phyloP scores from a whole-genome alignment of 2,329 filamentous ascomycete species.

The Arthrobotrys sphaeroides region DNA sequence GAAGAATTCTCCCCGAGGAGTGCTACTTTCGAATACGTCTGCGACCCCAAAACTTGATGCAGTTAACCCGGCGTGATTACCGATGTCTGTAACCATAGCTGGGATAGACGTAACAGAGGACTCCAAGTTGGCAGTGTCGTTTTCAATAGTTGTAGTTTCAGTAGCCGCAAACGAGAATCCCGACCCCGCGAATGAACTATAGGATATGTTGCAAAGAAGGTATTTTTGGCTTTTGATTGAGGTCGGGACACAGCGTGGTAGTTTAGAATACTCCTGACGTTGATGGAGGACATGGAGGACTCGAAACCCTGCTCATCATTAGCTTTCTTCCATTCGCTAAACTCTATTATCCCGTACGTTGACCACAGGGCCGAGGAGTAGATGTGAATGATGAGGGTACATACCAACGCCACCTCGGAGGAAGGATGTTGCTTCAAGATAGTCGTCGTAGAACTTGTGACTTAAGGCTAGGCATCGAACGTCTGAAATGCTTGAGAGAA shows the following conservation, averaged over 20 bases:
- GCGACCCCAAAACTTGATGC: neutral
- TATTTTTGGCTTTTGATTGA: neutral
- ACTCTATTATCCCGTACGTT: too few species aligned
- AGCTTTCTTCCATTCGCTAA: too few species aligned
- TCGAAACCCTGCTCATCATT: neutral
- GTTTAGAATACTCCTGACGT: neutral
- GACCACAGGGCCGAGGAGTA: neutral
- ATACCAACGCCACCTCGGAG: slow-evolving; percentile 30
- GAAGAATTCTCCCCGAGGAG: neutral
- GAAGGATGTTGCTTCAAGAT: slow-evolving; percentile 25
- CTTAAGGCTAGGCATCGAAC: slow-evolving; percentile 23
- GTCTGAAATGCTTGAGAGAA: neutral
- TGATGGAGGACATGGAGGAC: neutral
- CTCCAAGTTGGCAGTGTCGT: too few species aligned
- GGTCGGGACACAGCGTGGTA: neutral
- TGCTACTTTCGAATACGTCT: too few species aligned
- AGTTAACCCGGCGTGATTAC: too few species aligned
- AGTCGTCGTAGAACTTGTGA: slow-evolving; percentile 40
- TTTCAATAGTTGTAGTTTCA: neutral
- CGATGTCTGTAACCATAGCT: neutral
- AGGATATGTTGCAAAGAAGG: neutral
- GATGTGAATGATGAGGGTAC: neutral
- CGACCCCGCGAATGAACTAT: neutral
- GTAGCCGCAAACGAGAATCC: neutral
- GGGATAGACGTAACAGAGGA: neutral